Conservation (phyloP, 1,139 yeast genomes). For the Hansenula anomala region DNA sequence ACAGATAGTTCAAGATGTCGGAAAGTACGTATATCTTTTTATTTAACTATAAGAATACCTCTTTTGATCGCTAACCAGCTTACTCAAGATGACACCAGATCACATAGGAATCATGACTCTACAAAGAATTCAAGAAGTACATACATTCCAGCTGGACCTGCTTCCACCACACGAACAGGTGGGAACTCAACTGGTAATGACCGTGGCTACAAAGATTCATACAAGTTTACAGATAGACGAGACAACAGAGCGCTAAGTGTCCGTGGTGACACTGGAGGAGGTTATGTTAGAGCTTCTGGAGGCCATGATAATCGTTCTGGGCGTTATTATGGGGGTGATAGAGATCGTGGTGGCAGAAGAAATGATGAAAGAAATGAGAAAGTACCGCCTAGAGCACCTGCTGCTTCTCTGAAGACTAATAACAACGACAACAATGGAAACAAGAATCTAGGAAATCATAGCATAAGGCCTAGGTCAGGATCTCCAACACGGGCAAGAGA, state of each 20-base stretch:
- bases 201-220: background rate
- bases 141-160: background rate
- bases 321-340: background rate
- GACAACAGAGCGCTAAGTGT: background rate
- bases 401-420: background rate
- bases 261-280: background rate
- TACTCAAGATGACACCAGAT: background rate
- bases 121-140: background rate
- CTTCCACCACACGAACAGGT: no score
- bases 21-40: background rate
- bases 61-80: no score
- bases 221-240: background rate
- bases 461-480: slow-evolving; percentile 2
- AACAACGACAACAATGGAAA: background rate
- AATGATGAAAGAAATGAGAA: background rate
- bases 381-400: background rate
- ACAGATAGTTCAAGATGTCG: background rate
- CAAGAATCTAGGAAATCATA: background rate
- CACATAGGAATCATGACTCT: background rate
- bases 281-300: background rate
- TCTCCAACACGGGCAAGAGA: background rate
- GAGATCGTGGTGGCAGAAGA: background rate
- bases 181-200: background rate
- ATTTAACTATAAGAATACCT: no score
- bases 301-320: background rate